Conservation (phyloP, 2,329 filamentous ascomycete species). For the Fusarium napiforme region DNA sequence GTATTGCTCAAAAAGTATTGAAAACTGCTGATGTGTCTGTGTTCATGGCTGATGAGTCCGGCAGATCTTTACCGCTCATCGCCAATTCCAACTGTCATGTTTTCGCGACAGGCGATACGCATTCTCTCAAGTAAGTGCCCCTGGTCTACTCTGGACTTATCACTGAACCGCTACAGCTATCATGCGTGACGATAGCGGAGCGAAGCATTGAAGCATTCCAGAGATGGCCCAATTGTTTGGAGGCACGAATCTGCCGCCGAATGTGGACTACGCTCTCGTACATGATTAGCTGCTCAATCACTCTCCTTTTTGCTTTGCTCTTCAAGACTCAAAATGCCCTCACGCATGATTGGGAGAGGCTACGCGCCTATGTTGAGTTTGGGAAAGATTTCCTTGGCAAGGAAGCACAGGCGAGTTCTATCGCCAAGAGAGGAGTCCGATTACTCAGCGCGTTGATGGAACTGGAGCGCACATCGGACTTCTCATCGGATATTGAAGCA, state of each 20-base stretch:
- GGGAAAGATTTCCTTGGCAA: not conserved
- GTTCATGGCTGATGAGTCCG: rapidly evolving
- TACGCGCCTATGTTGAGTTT: not conserved
- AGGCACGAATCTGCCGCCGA: not conserved
- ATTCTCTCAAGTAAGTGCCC: not conserved
- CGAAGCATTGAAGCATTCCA: conserved; percentile 1
- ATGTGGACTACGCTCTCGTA: conserved; percentile 8
- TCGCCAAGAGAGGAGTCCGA: not conserved
- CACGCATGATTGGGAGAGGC: not conserved
- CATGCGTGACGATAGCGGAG: not conserved
- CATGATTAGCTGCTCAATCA: conserved; percentile 4
- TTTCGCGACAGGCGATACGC: not conserved
- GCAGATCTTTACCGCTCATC: not conserved
- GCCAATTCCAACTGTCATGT: conserved; percentile 1
- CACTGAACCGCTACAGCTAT: not conserved
- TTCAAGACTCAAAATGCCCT: not conserved
- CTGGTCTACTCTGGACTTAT: rapidly evolving
- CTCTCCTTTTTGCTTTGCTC: not conserved
- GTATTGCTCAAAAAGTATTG: not conserved
- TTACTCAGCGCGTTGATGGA: not conserved
- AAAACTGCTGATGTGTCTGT: rapidly evolving
- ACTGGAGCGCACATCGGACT: not conserved
- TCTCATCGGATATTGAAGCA: not conserved
- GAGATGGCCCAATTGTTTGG: not conserved
- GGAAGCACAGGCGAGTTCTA: not conserved